These are phyloP conservation scores for Phoma sp. DNA, from an alignment of 2,329 filamentous ascomycete species.

Conservation along the genomic window DNA sequence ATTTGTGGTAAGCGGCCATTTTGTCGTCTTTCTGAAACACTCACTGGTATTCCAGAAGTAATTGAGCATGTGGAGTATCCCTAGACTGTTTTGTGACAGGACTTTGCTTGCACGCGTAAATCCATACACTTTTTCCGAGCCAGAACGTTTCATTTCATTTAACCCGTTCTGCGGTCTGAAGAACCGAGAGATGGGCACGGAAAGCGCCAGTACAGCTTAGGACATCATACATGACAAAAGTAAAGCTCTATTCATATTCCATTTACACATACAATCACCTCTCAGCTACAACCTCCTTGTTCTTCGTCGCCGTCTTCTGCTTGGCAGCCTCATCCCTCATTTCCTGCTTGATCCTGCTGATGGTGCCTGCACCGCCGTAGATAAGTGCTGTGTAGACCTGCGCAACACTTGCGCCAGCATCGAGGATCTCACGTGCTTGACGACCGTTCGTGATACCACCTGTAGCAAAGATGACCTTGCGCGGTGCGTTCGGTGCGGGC, in stretches of 20 bases:
- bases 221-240: no score
- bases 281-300: neutral
- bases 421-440: conserved; percentile 81
- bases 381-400: conserved; percentile 87
- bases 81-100: no score
- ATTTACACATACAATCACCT: conserved; percentile 3
- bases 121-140: no score
- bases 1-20: no score
- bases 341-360: conserved; percentile 61
- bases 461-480: conserved; percentile 90
- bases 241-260: neutral
- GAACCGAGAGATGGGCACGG: no score
- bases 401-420: conserved; percentile 87
- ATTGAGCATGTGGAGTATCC: no score
- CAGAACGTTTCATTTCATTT: no score
- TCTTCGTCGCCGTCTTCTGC: conserved; percentile 30
- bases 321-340: conserved; percentile 54
- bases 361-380: conserved; percentile 68
- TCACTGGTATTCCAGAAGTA: no score
- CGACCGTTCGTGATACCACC: conserved; percentile 90
- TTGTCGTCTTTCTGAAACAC: no score
- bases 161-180: no score
- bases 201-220: no score
- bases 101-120: no score
- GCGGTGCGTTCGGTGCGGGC: conserved; percentile 40